Percentiles rank a stretch among this genome's conserved stretches.
phyloP scores from a whole-genome alignment of 2,329 filamentous ascomycete species.

The Sporothrix luriei region DNA sequence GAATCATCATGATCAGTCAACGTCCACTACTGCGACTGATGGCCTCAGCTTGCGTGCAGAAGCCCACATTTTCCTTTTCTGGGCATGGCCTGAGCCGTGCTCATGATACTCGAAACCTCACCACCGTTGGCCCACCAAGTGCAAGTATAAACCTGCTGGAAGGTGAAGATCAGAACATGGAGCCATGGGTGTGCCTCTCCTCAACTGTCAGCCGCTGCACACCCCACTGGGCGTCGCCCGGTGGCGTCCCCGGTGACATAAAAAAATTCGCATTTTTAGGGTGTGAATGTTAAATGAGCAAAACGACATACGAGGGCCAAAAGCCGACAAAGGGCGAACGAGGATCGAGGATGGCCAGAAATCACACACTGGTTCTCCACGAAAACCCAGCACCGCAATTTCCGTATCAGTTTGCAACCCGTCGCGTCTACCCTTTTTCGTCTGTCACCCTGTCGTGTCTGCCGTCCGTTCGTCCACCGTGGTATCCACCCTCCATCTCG shows the following conservation, averaged over 20 bases:
- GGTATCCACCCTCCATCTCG: conserved; percentile 24
- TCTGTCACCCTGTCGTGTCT: background rate
- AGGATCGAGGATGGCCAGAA: background rate
- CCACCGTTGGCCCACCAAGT: conserved; percentile 17
- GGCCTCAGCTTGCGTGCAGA: conserved; percentile 21
- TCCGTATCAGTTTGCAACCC: conserved; percentile 13
- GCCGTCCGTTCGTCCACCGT: conserved; percentile 3
- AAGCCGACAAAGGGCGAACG: conserved; percentile 10
- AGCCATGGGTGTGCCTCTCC: background rate
- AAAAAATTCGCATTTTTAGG: background rate
- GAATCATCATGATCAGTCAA: background rate
- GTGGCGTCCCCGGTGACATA: background rate
- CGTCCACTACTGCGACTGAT: background rate
- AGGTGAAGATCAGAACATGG: background rate
- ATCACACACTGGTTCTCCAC: background rate
- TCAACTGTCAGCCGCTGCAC: conserved; percentile 7
- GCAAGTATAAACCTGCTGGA: background rate
- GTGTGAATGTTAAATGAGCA: conserved; percentile 18
- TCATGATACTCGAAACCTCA: conserved; percentile 3
- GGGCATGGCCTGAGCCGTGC: conserved; percentile 24
- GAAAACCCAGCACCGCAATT: conserved; percentile 24
- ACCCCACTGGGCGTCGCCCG: background rate
- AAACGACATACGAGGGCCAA: background rate
- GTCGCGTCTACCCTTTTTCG: background rate
- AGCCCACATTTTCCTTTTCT: conserved; percentile 21